These are phyloP conservation scores for Rosa persica DNA, from an alignment of 306 rosid genomes.

Conservation along the genomic window DNA sequence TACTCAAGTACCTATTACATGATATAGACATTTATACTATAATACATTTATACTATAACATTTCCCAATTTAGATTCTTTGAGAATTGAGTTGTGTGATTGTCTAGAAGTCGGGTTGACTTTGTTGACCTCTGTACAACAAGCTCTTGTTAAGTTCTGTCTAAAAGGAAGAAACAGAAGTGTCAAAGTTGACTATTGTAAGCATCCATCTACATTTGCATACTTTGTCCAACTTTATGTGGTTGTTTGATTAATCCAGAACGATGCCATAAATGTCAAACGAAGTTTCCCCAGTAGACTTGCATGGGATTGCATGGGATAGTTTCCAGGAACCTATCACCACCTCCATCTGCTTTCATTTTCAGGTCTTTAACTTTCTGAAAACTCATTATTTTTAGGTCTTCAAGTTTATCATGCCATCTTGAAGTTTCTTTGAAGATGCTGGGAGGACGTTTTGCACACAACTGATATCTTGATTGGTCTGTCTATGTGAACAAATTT, in stretches of 20 bases:
- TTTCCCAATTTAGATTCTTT: neutral
- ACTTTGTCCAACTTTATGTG: neutral
- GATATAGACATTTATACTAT: too few species aligned
- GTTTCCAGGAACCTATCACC: neutral
- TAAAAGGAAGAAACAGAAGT: neutral
- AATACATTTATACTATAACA: too few species aligned
- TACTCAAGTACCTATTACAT: too few species aligned
- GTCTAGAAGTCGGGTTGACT: neutral
- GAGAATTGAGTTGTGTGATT: neutral
- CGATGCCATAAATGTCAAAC: neutral
- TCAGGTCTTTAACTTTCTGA: neutral
- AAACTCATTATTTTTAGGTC: neutral
- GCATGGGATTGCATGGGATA: too few species aligned
- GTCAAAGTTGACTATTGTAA: neutral
- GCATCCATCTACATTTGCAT: neutral
- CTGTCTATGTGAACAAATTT: neutral
- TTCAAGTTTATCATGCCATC: neutral
- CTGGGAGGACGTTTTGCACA: neutral
- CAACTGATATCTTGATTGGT: neutral
- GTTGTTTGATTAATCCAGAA: neutral
- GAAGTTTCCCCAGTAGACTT: neutral
- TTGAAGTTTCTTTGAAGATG: slow-evolving; percentile 2
- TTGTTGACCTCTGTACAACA: neutral
- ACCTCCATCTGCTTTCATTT: neutral
- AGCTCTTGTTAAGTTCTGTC: neutral